Base-by-base conservation (phyloP, 2,329 filamentous ascomycete genomes). In the Lachnellula occidentalis region DNA sequence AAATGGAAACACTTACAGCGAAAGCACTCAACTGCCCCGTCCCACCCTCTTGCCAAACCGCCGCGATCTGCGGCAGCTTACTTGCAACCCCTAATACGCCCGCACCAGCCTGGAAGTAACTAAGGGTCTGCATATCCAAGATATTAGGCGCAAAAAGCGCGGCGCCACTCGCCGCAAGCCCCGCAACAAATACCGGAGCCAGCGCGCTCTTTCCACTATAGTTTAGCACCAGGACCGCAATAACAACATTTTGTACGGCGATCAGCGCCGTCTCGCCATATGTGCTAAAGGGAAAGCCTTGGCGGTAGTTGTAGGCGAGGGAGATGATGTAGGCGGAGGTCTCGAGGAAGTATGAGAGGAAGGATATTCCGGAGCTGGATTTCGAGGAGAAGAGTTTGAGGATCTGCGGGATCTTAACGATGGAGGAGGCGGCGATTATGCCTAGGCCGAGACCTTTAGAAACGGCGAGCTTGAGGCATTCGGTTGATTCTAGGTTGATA, bases 391-490 rank as follows among this genome's bases (percentile, higher is more conserved):
- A 74, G 50, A 99, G 85, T 78, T 99, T 99, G 71, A 96, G 73
- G 69, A 99, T 92, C 77, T 99, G 94, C 0, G 94, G 94, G 24
- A 99, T 85, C 76, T 99, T 99, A 77, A 99, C 92, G 65, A 97
- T 84, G 52, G 89, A 86, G 27, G 88, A 92, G 51, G 91, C 90
- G 63, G 81, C 87, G 69, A 99, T 91, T 74, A 99, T 99, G 70
- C 86, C 94, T 64, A 97, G 86, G 54, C 94, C 92, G 15, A 99
- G 85, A 3, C 81, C 90, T 76, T 99, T 99, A 68, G 89, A 95
- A 68, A 97, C 81, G 64, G 85, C 92, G 50, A 96, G 84, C 70
- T 94, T 94, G 66, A 96, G 75, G 78, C 94, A 99, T 56, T 82
- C 83, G 5, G 82, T 80, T 67, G 90, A 82, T 60, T 83, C 81